Conservation (phyloP, 495 filamentous ascomycete genomes). For the Letharia columbiana region DNA sequence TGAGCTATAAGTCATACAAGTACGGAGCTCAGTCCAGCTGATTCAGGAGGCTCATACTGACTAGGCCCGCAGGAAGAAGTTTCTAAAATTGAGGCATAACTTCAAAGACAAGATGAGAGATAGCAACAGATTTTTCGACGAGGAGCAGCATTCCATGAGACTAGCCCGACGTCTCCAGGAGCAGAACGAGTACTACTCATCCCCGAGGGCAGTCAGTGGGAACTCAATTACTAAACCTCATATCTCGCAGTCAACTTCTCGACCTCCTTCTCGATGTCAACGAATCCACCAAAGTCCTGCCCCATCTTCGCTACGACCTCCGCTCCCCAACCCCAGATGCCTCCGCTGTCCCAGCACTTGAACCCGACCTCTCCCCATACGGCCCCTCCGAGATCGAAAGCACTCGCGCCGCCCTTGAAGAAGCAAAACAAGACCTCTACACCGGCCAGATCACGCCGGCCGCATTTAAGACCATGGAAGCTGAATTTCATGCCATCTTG, state of each 20-base stretch:
- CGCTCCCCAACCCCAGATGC: slow-evolving; percentile 35
- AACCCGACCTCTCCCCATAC: slow-evolving; percentile 33
- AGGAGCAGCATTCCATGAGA: slow-evolving; percentile 67
- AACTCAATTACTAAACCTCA: slow-evolving; percentile 14
- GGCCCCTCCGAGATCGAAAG: slow-evolving; percentile 32
- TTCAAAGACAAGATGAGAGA: slow-evolving; percentile 79
- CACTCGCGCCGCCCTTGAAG: slow-evolving; percentile 35
- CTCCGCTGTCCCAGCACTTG: slow-evolving; percentile 33
- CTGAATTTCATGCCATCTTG: neutral
- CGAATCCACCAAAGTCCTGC: slow-evolving; percentile 62
- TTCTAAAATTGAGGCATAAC: slow-evolving; percentile 76
- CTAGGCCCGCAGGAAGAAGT: slow-evolving; percentile 70
- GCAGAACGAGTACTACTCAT: slow-evolving; percentile 62
- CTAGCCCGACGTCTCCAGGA: slow-evolving; percentile 71
- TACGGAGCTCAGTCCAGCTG: slow-evolving; percentile 2
- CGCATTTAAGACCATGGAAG: slow-evolving; percentile 15
- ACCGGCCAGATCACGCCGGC: slow-evolving; percentile 37
- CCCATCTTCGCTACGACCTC: slow-evolving; percentile 60
- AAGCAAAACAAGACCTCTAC: slow-evolving; percentile 38
- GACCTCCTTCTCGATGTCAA: slow-evolving; percentile 86
- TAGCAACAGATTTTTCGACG: slow-evolving; percentile 65
- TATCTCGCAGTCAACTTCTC: slow-evolving; percentile 53
- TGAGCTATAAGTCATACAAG: slow-evolving; percentile 24
- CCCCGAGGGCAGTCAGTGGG: neutral
- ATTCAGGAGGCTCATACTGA: slow-evolving; percentile 3